phyloP scores from a whole-genome alignment of 2,329 filamentous ascomycete species.

The Cladosporium sp. region DNA sequence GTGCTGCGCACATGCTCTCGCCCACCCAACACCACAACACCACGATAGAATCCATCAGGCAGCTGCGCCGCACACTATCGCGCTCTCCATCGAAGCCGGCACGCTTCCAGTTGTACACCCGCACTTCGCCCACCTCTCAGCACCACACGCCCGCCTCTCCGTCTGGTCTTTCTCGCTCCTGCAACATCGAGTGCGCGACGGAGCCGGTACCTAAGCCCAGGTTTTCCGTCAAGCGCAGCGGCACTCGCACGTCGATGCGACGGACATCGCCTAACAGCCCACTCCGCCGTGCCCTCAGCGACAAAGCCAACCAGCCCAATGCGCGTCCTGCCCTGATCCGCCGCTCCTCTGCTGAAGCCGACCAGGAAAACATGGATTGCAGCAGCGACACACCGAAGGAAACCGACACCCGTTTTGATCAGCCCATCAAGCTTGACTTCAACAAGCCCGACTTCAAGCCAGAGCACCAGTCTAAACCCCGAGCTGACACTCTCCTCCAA shows the following conservation, averaged over 20 bases:
- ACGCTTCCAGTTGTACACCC: constrained; percentile 59
- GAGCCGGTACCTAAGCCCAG: constrained; percentile 41
- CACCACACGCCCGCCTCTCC: constrained; percentile 31
- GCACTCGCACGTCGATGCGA: constrained; percentile 30
- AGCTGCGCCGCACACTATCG: constrained; percentile 79
- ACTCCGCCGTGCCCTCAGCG: constrained; percentile 67
- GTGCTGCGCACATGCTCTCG: constrained; percentile 79
- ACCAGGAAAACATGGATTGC: constrained; percentile 31
- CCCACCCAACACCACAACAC: constrained; percentile 50
- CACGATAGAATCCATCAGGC: constrained; percentile 71
- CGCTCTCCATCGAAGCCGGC: constrained; percentile 81
- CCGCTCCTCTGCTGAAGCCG: constrained; percentile 43
- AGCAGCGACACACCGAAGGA: constrained; percentile 19
- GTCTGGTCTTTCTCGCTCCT: constrained; percentile 39
- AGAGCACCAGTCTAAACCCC: constrained; percentile 23
- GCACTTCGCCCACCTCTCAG: constrained; percentile 39
- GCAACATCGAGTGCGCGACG: constrained; percentile 33
- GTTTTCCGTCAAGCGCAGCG: constrained; percentile 24
- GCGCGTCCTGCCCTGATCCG: constrained; percentile 49
- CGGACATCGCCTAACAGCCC: constrained; percentile 76
- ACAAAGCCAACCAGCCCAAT: constrained; percentile 67
- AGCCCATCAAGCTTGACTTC: constrained; percentile 44
- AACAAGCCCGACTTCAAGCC: constrained; percentile 21
- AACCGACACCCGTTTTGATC: constrained; percentile 30
- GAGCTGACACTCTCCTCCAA: constrained; percentile 42